Conservation (phyloP, 2,329 filamentous ascomycete species). For the Diaporthe batatas region DNA sequence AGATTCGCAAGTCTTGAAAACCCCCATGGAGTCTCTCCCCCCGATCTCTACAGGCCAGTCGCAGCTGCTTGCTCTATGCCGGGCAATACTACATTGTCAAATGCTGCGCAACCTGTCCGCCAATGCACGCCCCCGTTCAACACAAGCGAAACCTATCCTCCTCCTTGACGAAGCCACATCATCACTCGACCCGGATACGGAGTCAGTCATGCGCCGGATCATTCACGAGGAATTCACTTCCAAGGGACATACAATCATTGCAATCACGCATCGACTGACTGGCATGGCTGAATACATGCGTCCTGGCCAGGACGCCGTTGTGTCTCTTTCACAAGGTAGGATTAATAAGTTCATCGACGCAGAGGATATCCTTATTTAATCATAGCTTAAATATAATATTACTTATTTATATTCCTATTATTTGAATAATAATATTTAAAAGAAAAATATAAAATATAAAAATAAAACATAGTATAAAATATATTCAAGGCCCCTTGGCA, state of each 20-base stretch:
- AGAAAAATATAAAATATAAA: too few species aligned
- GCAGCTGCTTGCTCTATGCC: not conserved
- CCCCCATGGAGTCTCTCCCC: not conserved
- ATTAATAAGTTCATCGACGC: not conserved
- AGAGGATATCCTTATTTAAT: not conserved
- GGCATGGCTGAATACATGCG: not conserved
- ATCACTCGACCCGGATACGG: not conserved
- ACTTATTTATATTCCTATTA: too few species aligned
- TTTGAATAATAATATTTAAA: too few species aligned
- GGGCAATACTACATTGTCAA: not conserved
- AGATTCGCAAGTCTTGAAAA: not conserved
- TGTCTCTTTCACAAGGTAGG: not conserved
- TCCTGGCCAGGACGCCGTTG: not conserved
- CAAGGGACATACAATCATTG: not conserved
- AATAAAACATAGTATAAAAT: too few species aligned
- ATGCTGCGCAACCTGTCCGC: not conserved
- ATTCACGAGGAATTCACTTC: not conserved
- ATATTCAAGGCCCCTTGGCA: too few species aligned
- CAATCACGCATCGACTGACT: not conserved
- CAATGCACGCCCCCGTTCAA: not conserved
- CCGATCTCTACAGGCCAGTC: constrained; percentile 1
- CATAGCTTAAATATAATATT: too few species aligned
- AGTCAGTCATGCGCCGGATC: not conserved
- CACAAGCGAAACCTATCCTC: not conserved
- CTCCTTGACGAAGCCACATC: constrained; percentile 5